phyloP scores from a whole-genome alignment of 2,329 filamentous ascomycete genomes.

The Neoscytalidium dimidiatum region DNA sequence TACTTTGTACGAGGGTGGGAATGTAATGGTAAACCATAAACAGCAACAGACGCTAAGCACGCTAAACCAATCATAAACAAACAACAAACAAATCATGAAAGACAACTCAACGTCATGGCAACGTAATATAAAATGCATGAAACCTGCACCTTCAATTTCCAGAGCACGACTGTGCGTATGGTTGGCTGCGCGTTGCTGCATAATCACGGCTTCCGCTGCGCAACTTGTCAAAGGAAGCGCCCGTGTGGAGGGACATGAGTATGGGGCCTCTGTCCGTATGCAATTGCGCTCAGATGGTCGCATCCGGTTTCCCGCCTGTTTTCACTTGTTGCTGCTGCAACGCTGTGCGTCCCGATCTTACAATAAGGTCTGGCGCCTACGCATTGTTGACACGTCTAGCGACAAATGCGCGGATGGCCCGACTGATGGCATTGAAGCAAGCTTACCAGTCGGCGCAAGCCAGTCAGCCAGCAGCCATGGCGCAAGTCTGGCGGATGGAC shows the following conservation, averaged over 20 bases:
- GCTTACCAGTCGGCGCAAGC: background rate
- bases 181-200: background rate
- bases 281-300: too few species aligned
- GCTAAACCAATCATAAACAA: conserved; percentile 11
- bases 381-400: background rate
- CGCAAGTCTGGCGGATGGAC: background rate
- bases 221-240: too few species aligned
- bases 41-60: conserved; percentile 3
- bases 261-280: too few species aligned
- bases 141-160: background rate
- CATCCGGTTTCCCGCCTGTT: too few species aligned
- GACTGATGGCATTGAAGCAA: background rate
- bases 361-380: background rate
- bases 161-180: background rate
- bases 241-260: too few species aligned
- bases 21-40: conserved; percentile 17
- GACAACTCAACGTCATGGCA: background rate
- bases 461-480: background rate
- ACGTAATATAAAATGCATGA: background rate
- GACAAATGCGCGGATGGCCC: background rate
- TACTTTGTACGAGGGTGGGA: conserved; percentile 15
- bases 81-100: conserved; percentile 15
- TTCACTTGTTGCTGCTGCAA: too few species aligned
- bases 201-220: background rate
- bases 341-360: background rate